Conservation (phyloP, 805 yeast genomes). For the Saturnispora diversa region DNA sequence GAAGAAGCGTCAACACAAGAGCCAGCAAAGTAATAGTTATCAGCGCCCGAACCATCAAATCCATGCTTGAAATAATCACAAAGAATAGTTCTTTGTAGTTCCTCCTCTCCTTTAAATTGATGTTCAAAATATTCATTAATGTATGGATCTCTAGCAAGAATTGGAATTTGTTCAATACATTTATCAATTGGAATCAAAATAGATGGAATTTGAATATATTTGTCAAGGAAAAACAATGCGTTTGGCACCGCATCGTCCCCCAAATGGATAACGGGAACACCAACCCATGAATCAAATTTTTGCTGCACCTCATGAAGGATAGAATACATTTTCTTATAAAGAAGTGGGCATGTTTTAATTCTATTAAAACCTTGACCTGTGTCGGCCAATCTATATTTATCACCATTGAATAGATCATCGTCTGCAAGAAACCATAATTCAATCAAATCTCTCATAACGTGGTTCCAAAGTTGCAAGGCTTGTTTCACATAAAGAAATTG, state of each 20-base stretch:
- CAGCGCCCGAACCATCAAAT: slow-evolving; percentile 78
- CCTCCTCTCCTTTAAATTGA: slow-evolving; percentile 50
- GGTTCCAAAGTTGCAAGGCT: slow-evolving; percentile 67
- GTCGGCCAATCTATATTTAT: slow-evolving; percentile 50
- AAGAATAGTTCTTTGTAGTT: slow-evolving; percentile 41
- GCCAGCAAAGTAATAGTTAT: slow-evolving; percentile 76
- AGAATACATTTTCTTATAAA: slow-evolving; percentile 62
- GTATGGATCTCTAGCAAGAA: slow-evolving; percentile 41
- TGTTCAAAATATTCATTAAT: slow-evolving; percentile 43
- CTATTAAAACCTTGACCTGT: slow-evolving; percentile 81
- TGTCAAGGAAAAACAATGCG: slow-evolving; percentile 70
- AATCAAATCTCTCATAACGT: slow-evolving; percentile 71
- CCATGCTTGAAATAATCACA: slow-evolving; percentile 50
- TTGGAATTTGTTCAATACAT: slow-evolving; percentile 47
- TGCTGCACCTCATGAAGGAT: slow-evolving; percentile 60
- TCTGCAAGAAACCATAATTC: slow-evolving; percentile 73
- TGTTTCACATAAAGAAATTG: slow-evolving; percentile 72
- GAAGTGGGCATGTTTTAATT: slow-evolving; percentile 62
- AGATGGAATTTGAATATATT: slow-evolving; percentile 72
- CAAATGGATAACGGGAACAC: slow-evolving; percentile 69
- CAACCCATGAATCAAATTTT: slow-evolving; percentile 62
- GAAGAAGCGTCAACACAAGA: slow-evolving; percentile 78
- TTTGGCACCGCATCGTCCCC: slow-evolving; percentile 84
- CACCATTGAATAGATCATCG: slow-evolving; percentile 53
- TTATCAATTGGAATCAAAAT: slow-evolving; percentile 66